Percentiles rank a stretch among this genome's conserved stretches.
These are phyloP conservation scores for Mycena crocata DNA, from an alignment of 768 basidiomycete genomes.

Conservation along the genomic window DNA sequence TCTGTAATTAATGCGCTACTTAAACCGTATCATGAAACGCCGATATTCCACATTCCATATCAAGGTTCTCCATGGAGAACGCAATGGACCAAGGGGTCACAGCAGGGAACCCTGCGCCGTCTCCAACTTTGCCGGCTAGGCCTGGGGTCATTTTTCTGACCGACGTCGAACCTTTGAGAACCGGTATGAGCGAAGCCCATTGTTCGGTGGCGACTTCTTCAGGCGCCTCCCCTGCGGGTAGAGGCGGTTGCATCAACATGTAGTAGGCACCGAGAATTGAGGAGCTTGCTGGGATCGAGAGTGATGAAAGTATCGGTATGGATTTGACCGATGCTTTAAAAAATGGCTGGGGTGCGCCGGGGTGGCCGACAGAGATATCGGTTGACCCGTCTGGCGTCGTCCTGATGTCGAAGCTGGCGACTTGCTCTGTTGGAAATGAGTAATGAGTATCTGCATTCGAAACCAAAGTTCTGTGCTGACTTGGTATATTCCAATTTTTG, in stretches of 20 bases:
- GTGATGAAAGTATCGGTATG: slow-evolving; percentile 39
- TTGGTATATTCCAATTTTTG: slow-evolving; percentile 50
- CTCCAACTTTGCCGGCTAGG: slow-evolving; percentile 38
- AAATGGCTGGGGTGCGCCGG: slow-evolving; percentile 39
- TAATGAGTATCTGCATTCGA: neutral
- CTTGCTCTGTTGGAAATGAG: slow-evolving; percentile 38
- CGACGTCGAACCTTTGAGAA: slow-evolving; percentile 32
- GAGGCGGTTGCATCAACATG: slow-evolving; percentile 37
- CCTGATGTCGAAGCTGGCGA: slow-evolving; percentile 44
- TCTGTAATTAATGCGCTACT: neutral
- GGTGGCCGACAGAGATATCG: slow-evolving; percentile 39
- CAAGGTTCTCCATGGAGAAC: slow-evolving; percentile 24
- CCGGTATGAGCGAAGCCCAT: slow-evolving; percentile 34
- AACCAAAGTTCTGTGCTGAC: slow-evolving; percentile 31
- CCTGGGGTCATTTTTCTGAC: slow-evolving; percentile 30
- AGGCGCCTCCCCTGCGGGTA: slow-evolving; percentile 36
- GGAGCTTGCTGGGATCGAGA: slow-evolving; percentile 38
- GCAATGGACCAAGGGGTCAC: slow-evolving; percentile 38
- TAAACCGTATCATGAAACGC: slow-evolving; percentile 16
- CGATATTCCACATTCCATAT: slow-evolving; percentile 27
- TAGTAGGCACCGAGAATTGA: slow-evolving; percentile 29
- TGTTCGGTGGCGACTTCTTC: slow-evolving; percentile 39
- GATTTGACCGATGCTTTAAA: slow-evolving; percentile 44
- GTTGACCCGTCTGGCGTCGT: slow-evolving; percentile 33
- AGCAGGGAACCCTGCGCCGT: slow-evolving; percentile 42